Evolutionary conservation across 164 flowering plant species (phyloP).

Genomic region (Macadamia tetraphylla): DNA sequence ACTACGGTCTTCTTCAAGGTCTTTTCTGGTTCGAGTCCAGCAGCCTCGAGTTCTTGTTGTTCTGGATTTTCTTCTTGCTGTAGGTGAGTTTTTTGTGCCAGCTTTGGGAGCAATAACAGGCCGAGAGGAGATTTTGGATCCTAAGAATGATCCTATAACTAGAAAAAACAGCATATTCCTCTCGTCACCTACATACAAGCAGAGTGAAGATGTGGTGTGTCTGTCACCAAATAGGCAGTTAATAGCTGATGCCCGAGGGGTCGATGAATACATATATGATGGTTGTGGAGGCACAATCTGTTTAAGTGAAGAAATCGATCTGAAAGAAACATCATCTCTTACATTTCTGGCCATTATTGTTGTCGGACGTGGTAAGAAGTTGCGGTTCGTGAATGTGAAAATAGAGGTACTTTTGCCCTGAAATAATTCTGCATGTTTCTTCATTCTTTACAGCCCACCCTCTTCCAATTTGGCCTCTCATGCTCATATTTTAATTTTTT

Average conservation of each 20-base stretch:
- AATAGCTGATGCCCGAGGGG: slow-evolving; percentile 61
- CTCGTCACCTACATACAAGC: slow-evolving; percentile 52
- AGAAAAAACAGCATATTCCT: slow-evolving; percentile 57
- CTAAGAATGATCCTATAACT: slow-evolving; percentile 78
- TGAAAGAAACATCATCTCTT: slow-evolving; percentile 34
- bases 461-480: background rate
- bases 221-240: slow-evolving; percentile 71
- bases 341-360: slow-evolving; percentile 57
- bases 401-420: slow-evolving; percentile 58
- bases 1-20: slow-evolving; percentile 66
- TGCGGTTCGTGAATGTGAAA: slow-evolving; percentile 87
- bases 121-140: slow-evolving; percentile 82
- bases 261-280: slow-evolving; percentile 85
- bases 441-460: no score
- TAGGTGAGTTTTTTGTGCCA: slow-evolving; percentile 93
- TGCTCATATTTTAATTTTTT: background rate
- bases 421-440: no score
- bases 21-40: slow-evolving; percentile 78
- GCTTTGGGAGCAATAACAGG: slow-evolving; percentile 86
- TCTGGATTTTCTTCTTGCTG: slow-evolving; percentile 90
- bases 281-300: slow-evolving; percentile 82
- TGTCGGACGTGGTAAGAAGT: slow-evolving; percentile 84
- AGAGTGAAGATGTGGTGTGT: slow-evolving; percentile 66
- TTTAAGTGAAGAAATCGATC: slow-evolving; percentile 46
- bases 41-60: slow-evolving; percentile 96